Evolutionary conservation across 2,329 filamentous ascomycete genomes (phyloP).

Genomic region (Sarocladium strictum): DNA sequence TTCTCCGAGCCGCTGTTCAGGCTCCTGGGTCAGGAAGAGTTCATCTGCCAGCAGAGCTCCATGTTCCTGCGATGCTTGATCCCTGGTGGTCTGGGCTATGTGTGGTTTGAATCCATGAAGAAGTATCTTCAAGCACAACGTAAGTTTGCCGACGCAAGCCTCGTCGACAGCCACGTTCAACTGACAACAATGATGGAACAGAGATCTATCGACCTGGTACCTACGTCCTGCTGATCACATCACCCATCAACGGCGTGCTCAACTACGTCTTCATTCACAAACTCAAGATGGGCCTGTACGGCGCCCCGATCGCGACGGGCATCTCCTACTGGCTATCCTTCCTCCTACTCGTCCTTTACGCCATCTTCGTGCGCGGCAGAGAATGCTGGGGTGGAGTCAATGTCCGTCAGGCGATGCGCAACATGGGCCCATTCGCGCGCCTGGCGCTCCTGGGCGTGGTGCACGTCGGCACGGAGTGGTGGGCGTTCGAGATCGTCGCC

Average conservation of each 20-base stretch:
- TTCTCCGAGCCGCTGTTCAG: conserved; percentile 70
- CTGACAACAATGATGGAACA: not conserved
- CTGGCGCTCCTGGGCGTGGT: conserved; percentile 72
- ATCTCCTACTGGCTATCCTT: conserved; percentile 86
- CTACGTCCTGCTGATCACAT: conserved; percentile 76
- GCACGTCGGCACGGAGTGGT: conserved; percentile 89
- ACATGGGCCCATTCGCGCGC: conserved; percentile 64
- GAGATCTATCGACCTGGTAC: conserved; percentile 72
- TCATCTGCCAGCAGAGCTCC: conserved; percentile 67
- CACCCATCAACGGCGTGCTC: conserved; percentile 72
- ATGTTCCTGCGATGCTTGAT: conserved; percentile 68
- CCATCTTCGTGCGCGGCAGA: conserved; percentile 62
- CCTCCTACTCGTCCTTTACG: conserved; percentile 66
- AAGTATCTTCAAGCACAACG: conserved; percentile 86
- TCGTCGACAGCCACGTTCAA: not conserved
- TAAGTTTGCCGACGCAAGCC: not conserved
- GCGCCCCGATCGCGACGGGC: conserved; percentile 75
- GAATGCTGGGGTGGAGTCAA: conserved; percentile 75
- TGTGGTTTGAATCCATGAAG: conserved; percentile 83
- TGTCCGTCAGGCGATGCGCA: conserved; percentile 56
- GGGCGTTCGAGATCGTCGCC: conserved; percentile 89
- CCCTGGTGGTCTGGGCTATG: conserved; percentile 77
- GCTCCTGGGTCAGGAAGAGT: conserved; percentile 69
- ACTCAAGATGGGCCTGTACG: conserved; percentile 65
- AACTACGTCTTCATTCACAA: conserved; percentile 77